These are phyloP conservation scores for Wickerhamomyces silvicola DNA, from an alignment of 805 yeast genomes.

Conservation along the genomic window DNA sequence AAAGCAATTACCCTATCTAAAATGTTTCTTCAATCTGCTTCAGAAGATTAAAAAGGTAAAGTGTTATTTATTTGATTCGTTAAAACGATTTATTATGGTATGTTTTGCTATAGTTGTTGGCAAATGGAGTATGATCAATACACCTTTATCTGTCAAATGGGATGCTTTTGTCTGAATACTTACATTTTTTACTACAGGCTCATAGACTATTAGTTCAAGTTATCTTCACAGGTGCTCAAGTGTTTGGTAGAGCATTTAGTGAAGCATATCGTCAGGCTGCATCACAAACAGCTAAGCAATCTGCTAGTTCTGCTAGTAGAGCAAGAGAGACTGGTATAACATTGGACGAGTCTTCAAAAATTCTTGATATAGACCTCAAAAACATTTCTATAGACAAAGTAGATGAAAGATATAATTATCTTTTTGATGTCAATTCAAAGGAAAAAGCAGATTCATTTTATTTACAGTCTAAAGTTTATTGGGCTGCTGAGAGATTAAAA, in stretches of 20 bases:
- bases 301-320: conserved; percentile 44
- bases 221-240: conserved; percentile 89
- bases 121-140: too few relatives aligned
- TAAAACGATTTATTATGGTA: too few relatives aligned
- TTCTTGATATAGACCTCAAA: conserved; percentile 68
- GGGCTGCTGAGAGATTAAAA: conserved; percentile 89
- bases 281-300: conserved; percentile 76
- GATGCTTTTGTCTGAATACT: too few relatives aligned
- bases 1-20: too few relatives aligned
- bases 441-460: conserved; percentile 97
- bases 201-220: conserved; percentile 88
- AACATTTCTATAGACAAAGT: conserved; percentile 53
- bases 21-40: too few relatives aligned
- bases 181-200: too few relatives aligned
- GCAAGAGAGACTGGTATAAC: conserved; percentile 65
- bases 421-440: conserved; percentile 84
- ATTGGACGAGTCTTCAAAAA: conserved; percentile 86
- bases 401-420: conserved; percentile 66
- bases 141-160: too few relatives aligned
- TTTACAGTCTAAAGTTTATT: conserved; percentile 83
- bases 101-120: too few relatives aligned
- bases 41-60: too few relatives aligned
- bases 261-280: conserved; percentile 97
- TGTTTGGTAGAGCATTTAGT: conserved; percentile 92
- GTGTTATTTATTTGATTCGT: too few relatives aligned